These are phyloP conservation scores for Cephalotrichum gorgonifer DNA, from an alignment of 2,329 filamentous ascomycete species.

Conservation along the genomic window DNA sequence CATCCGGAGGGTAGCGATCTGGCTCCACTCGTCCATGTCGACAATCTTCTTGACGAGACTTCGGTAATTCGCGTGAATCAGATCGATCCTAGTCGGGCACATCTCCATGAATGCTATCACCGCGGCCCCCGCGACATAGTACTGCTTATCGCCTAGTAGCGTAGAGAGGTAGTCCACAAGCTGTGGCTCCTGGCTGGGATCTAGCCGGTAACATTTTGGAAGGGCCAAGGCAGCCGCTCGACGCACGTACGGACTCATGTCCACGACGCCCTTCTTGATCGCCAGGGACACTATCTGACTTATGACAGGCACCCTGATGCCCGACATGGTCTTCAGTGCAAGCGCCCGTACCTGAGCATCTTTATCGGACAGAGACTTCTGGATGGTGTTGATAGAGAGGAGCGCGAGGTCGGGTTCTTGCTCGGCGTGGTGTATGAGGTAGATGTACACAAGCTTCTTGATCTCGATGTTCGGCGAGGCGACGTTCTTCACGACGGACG, in stretches of 20 bases:
- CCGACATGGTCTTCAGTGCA: slow-evolving; percentile 92
- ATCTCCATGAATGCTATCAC: slow-evolving; percentile 82
- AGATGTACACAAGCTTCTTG: slow-evolving; percentile 98
- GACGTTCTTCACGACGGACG: slow-evolving; percentile 96
- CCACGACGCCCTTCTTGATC: slow-evolving; percentile 85
- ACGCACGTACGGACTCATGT: slow-evolving; percentile 91
- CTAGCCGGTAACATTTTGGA: slow-evolving; percentile 88
- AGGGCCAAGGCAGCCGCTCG: slow-evolving; percentile 90
- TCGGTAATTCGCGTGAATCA: slow-evolving; percentile 86
- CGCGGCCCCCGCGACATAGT: slow-evolving; percentile 91
- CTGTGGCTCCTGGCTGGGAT: slow-evolving; percentile 76
- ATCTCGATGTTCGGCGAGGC: slow-evolving; percentile 89
- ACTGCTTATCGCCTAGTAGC: slow-evolving; percentile 81
- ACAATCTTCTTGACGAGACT: slow-evolving; percentile 79
- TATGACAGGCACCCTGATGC: slow-evolving; percentile 93
- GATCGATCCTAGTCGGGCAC: slow-evolving; percentile 76
- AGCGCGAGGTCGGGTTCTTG: slow-evolving; percentile 91
- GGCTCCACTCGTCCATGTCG: slow-evolving; percentile 99
- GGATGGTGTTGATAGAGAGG: slow-evolving; percentile 96
- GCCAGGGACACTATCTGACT: slow-evolving; percentile 93
- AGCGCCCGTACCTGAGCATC: slow-evolving; percentile 87
- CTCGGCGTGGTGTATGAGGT: slow-evolving; percentile 92
- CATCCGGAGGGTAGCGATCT: slow-evolving; percentile 70
- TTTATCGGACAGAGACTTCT: slow-evolving; percentile 88
- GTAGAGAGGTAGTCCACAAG: slow-evolving; percentile 70